phyloP scores from a whole-genome alignment of 495 filamentous ascomycete species.

The Penicillium subrubescens region DNA sequence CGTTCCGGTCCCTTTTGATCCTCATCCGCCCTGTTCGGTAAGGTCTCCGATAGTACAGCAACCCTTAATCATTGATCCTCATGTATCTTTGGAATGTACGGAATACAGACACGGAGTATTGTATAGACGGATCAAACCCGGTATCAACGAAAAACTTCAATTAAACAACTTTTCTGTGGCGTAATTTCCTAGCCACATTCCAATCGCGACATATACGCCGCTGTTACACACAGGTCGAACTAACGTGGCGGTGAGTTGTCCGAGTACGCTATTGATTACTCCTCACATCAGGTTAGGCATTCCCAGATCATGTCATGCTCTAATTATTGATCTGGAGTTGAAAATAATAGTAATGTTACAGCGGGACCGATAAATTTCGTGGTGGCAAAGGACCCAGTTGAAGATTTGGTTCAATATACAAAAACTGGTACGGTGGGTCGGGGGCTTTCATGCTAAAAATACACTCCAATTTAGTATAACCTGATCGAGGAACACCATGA shows the following conservation, averaged over 20 bases:
- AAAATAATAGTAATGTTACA: not conserved
- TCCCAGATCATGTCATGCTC: not conserved
- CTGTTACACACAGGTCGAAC: not conserved
- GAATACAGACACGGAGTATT: no score
- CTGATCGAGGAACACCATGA: not conserved
- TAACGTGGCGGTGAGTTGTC: conserved; percentile 1
- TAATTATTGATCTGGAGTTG: not conserved
- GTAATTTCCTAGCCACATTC: conserved; percentile 9
- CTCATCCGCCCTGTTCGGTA: conserved; percentile 4
- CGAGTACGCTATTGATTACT: not conserved
- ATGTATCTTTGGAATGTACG: no score
- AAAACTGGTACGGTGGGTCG: conserved; percentile 1
- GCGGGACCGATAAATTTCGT: not conserved
- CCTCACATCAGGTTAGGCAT: conserved; percentile 1
- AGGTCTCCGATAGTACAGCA: not conserved
- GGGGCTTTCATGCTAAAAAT: not conserved
- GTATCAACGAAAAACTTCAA: not conserved
- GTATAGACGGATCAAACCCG: not conserved
- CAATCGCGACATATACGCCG: not conserved
- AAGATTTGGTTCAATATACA: not conserved
- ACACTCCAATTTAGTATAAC: not conserved
- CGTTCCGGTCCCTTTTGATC: conserved; percentile 4
- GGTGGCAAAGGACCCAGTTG: not conserved
- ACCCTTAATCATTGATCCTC: no score
- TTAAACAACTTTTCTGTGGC: not conserved